Evolutionary conservation across 1,139 yeast species (phyloP).

Genomic region (Pichia sp.): DNA sequence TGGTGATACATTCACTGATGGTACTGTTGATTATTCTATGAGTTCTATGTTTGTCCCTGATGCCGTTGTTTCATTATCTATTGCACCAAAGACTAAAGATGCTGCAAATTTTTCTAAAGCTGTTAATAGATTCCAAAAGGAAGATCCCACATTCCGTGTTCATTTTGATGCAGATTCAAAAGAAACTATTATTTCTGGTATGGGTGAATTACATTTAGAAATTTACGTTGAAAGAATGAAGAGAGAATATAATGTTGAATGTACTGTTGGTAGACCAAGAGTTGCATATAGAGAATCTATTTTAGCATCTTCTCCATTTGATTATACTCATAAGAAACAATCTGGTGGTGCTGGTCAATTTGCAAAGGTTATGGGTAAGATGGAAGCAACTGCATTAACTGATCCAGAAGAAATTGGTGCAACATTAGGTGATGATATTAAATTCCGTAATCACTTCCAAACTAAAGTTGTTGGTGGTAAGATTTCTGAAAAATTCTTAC

Average conservation of each 20-base stretch:
- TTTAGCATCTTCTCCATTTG: constrained; percentile 67
- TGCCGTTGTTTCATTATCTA: constrained; percentile 91
- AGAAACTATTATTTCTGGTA: constrained; percentile 94
- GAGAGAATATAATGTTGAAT: constrained; percentile 94
- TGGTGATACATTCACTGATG: constrained; percentile 94
- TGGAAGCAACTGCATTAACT: constrained; percentile 45
- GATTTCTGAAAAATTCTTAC: constrained; percentile 88
- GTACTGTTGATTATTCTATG: constrained; percentile 77
- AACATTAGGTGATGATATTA: constrained; percentile 25
- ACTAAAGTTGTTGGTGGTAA: constrained; percentile 95
- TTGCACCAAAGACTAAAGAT: constrained; percentile 84
- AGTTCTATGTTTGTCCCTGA: constrained; percentile 98
- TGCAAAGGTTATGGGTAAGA: constrained; percentile 90
- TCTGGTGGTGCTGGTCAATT: constrained; percentile 99
- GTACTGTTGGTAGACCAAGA: constrained; percentile 95
- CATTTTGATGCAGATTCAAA: constrained; percentile 86
- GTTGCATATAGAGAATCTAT: constrained; percentile 97
- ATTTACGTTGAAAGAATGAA: constrained; percentile 96
- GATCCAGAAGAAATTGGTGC: constrained; percentile 38
- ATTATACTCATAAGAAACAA: constrained; percentile 94
- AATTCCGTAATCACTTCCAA: constrained; percentile 55
- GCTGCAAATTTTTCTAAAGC: constrained; percentile 92
- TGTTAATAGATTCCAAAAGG: constrained; percentile 93
- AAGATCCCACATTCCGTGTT: constrained; percentile 97
- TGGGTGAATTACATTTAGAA: constrained; percentile 97